Evolutionary conservation across 257 asterid genomes (phyloP), one percentile per base, ranked within the genome.

Genomic region (Gentiana straminea): DNA sequence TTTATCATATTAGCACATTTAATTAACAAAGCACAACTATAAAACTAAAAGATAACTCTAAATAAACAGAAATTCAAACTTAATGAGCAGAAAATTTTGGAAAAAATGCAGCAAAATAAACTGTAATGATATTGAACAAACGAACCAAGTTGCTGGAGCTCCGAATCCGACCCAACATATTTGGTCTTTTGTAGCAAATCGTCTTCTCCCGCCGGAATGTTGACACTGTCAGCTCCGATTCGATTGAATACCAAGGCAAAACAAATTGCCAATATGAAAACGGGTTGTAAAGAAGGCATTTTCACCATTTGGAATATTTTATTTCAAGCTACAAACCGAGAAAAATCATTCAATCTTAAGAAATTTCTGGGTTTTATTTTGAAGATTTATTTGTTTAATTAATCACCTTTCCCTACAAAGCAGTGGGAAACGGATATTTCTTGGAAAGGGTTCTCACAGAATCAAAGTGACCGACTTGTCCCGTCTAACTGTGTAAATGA

Each of bases 141-240:
- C 94, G 72, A 69, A 85, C 94, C 94, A 55, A 85, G 80, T 52
- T 66, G 60, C 4, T 63, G 78, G 78, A 85, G 80, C 94, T 77
- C 78, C 46, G 88, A 76, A 53, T 73, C 81, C 13, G 76, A 62
- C 61, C 66, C 79, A 13, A 64, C 86, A 53, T 83, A 75, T 77
- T 70, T 50, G 68, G 51, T 24, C 63, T 69, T 53, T 58, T 65
- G 69, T n/a, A 38, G n/a, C 24, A 24, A 24, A 57, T 71, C 78
- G 37, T 50, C 80, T 59, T 61, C 79, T 34, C 51, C 72, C 45
- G 41, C 66, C 36, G 83, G 54, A 43, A 64, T 82, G 52, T 73
- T 79, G 4, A 49, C 13, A 4, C 5, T 48, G 57, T 68, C 78
- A 50, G 72, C 86, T 60, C 58, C 58, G 75, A 76, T 60, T 60